These are phyloP conservation scores for Extremus antarcticus DNA, from an alignment of 495 filamentous ascomycete species.

Conservation along the genomic window DNA sequence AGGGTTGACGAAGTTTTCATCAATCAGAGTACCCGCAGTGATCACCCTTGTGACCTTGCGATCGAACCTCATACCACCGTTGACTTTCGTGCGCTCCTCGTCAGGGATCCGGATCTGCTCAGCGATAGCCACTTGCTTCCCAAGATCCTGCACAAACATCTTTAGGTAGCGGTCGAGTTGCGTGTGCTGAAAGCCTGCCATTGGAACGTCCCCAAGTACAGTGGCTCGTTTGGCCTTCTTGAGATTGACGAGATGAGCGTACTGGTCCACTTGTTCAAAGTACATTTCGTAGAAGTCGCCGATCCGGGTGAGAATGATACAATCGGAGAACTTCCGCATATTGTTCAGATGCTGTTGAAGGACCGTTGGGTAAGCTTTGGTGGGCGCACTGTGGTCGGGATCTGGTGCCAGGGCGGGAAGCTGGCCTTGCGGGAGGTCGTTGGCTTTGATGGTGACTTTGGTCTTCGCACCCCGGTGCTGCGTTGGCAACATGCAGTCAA, in stretches of 20 bases:
- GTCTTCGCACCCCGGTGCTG: slow-evolving; percentile 12
- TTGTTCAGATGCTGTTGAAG: slow-evolving; percentile 82
- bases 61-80: slow-evolving; percentile 69
- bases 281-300: slow-evolving; percentile 97
- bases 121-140: slow-evolving; percentile 81
- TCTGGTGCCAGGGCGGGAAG: slow-evolving; percentile 13
- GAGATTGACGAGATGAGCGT: slow-evolving; percentile 73
- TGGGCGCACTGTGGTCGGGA: neutral
- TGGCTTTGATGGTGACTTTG: slow-evolving; percentile 10
- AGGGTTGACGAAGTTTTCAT: slow-evolving; percentile 93
- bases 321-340: slow-evolving; percentile 81
- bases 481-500: neutral
- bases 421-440: slow-evolving; percentile 15
- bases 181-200: slow-evolving; percentile 90
- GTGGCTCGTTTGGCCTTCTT: slow-evolving; percentile 79
- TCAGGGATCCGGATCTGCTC: slow-evolving; percentile 71
- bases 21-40: slow-evolving; percentile 89
- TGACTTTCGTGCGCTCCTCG: slow-evolving; percentile 51
- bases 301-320: slow-evolving; percentile 79
- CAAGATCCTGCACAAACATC: slow-evolving; percentile 79
- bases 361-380: slow-evolving; percentile 59
- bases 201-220: slow-evolving; percentile 60
- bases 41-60: slow-evolving; percentile 76
- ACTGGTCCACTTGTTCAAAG: slow-evolving; percentile 83
- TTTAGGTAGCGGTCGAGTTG: slow-evolving; percentile 89